A percentile compares a stretch with the other conserved stretches of the same genome.
Evolutionary conservation across 306 rosid species (phyloP).

Genomic region (Leucaena leucocephala): DNA sequence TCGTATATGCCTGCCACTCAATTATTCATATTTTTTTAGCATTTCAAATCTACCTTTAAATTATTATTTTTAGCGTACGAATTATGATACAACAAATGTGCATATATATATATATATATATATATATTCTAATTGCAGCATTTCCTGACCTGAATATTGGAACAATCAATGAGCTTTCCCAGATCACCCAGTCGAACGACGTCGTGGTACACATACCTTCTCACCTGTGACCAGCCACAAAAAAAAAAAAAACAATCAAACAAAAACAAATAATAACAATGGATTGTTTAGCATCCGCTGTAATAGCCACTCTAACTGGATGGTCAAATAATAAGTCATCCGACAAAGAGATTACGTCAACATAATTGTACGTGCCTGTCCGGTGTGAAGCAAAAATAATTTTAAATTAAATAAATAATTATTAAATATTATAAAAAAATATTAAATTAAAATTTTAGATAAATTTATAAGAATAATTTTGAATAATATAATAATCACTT

Average conservation of each 20-base stretch:
- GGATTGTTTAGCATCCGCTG: not conserved
- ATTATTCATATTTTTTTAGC: not conserved
- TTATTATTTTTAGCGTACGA: not conserved
- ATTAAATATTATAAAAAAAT: too few species aligned
- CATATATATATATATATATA: too few species aligned
- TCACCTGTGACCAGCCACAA: constrained; percentile 54
- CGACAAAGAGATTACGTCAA: too few species aligned
- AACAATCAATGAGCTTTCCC: constrained; percentile 84
- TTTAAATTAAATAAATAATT: too few species aligned
- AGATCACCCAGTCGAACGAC: constrained; percentile 88
- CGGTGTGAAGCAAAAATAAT: too few species aligned
- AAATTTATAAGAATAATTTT: too few species aligned
- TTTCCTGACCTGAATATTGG: constrained; percentile 75
- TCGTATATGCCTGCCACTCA: constrained; percentile 76
- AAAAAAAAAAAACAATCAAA: too few species aligned
- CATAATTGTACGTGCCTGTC: too few species aligned
- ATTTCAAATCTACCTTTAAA: not conserved
- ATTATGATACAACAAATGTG: not conserved
- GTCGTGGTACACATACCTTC: constrained; percentile 93
- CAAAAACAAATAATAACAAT: too few species aligned
- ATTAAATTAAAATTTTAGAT: too few species aligned
- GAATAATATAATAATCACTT: too few species aligned
- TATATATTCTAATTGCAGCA: not conserved
- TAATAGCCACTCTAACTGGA: not conserved
- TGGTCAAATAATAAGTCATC: too few species aligned